Evolutionary conservation across 2,329 filamentous ascomycete species (phyloP).

Genomic region (Phaeosphaeriaceae sp.): DNA sequence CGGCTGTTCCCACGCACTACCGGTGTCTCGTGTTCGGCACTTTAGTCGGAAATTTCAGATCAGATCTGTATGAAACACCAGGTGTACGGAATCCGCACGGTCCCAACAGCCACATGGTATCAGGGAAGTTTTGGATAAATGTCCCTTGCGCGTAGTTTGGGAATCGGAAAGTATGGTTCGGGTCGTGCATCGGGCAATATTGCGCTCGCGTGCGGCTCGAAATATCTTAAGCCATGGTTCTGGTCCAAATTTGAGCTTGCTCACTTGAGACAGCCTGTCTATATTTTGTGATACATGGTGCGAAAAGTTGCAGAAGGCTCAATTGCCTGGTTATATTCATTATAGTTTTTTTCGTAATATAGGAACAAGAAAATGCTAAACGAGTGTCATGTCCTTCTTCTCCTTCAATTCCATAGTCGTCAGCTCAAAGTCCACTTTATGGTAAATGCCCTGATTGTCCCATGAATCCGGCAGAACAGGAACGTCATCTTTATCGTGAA

Average conservation of each 20-base stretch:
- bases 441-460: slow-evolving; percentile 35
- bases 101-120: background rate
- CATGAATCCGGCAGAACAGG: slow-evolving; percentile 22
- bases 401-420: slow-evolving; percentile 24
- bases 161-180: background rate
- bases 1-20: background rate
- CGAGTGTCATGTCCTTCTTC: slow-evolving; percentile 9
- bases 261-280: no score
- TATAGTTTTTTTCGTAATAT: background rate
- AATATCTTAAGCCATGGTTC: no score
- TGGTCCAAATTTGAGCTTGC: no score
- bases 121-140: background rate
- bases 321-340: background rate
- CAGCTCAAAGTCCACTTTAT: slow-evolving; percentile 34
- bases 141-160: background rate
- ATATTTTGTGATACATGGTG: no score
- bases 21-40: slow-evolving; percentile 2
- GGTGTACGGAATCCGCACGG: background rate
- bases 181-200: no score
- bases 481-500: slow-evolving; percentile 20
- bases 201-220: no score
- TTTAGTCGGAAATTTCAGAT: background rate
- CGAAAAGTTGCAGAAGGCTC: no score
- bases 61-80: slow-evolving; percentile 3
- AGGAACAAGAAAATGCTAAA: slow-evolving; percentile 6